Evolutionary conservation across 495 filamentous ascomycete genomes (phyloP), one percentile per base, ranked within the genome.

Genomic region (Tetracladium setigerum): DNA sequence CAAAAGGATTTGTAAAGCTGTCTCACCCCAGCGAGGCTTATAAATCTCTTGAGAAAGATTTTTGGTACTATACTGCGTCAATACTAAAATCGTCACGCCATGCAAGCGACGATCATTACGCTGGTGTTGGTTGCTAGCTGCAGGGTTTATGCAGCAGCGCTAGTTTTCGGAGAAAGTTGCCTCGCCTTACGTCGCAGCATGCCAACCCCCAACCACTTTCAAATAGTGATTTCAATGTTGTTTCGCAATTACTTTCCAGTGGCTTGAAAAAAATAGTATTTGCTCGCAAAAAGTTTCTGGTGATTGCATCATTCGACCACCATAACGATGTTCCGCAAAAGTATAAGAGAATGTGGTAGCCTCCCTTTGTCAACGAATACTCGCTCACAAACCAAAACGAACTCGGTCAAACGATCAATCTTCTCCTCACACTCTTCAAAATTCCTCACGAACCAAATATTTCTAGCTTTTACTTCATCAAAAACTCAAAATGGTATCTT

Each of bases 161-260:
- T n/a, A n/a, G n/a, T n/a, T n/a, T 7, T 42, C 39, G 39, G 39
- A 42, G 39, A 42, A 42, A 42, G 39, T 42, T 42, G 39, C 39
- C n/a, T 42, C 39, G 10, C 39, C 5, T 42, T 22, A 42, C 14
- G 1, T 7, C 22, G 22, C 22, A 27, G 22, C 22, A 27, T 27
- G 22, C 22, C 22, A 3, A 3, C 22, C 7, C 3, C 22, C 22
- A 27, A 30, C 10, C 10, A 4, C 14, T 42, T 13, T 14, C 17
- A 14, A 18, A 4, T 4, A 24, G 14, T 5, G 18, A 12, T 5
- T 13, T 41, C 19, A 11, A 42, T 4, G 27, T 5, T 1, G 14
- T 30, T 8, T 12, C 16, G 10, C 8, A 27, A 42, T 1, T 24
- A 17, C 22, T 8, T 27, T 12, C 6, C n/a, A 12, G 2, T 27